Base-by-base conservation (phyloP, 805 yeast genomes). In the Ogataea naganishii region DNA sequence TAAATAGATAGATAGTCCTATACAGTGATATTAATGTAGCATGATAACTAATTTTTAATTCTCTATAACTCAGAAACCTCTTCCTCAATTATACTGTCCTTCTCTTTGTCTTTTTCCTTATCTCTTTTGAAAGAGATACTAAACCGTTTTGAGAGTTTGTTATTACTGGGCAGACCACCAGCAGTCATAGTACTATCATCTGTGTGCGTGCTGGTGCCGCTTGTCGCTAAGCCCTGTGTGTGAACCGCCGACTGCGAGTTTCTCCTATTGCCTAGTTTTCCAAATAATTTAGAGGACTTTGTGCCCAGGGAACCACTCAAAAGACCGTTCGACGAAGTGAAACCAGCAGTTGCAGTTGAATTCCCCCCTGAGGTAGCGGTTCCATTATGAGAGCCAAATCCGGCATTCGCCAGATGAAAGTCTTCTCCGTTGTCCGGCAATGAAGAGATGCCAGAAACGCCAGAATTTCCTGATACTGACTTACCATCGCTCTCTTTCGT, bases 221-320 rank as follows among this genome's bases (percentile, higher is more conserved):
- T 18, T 10, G 8, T 19, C 8, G 27, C 27, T 12, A 39, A 31
- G 18, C 20, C 20, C 13, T 33, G 34, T 4, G 39, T 33, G 24
- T 34, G 38, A 7, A 27, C 32, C 13, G 51, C 39, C 4, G 35
- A 30, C 22, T 34, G 37, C 5, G 46, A 40, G 20, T 36, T 29
- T 27, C 49, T 41, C 31, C 52, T 40, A 4, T 47, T 36, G 11
- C 49, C 45, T 25, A 47, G 32, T 36, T 54, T 54, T 36, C 34
- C 31, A 28, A 54, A 54, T 27, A 54, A 51, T 29, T 53, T 39
- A 1, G 59, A 53, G 6, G 58, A 48, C 24, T 43, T 48, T 7
- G 55, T 37, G 10, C 53, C 51, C 32, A 47, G 40, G 18, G 49
- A 33, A 26, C 36, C 31, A 8, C 46, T 34, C n/a, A 44, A 30